Conservation (phyloP, 2,329 filamentous ascomycete species). For the Sclerotinia minor region DNA sequence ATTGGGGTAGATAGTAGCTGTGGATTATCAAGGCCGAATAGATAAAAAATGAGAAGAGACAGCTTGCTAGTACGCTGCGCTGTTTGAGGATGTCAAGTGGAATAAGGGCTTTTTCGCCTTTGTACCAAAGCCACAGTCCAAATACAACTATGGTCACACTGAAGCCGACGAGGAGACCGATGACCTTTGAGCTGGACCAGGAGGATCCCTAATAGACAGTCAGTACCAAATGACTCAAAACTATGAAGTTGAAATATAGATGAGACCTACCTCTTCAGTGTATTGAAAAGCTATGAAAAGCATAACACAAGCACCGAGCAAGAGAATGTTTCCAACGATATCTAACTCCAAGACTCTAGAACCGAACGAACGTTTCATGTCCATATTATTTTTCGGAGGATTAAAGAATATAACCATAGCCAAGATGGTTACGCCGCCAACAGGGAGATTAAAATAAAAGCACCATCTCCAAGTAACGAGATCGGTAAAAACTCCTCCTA, state of each 20-base stretch:
- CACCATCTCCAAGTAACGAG: conserved; percentile 21
- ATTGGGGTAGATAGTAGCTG: conserved; percentile 39
- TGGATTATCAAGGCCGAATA: conserved; percentile 30
- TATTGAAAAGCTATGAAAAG: conserved; percentile 50
- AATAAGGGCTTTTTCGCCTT: conserved; percentile 52
- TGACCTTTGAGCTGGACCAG: conserved; percentile 36
- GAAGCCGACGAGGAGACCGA: conserved; percentile 41
- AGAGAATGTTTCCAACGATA: conserved; percentile 46
- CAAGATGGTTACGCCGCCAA: conserved; percentile 40
- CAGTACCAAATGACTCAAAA: neutral
- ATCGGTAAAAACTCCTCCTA: conserved; percentile 11
- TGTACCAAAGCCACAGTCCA: conserved; percentile 42
- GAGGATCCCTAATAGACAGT: conserved; percentile 32
- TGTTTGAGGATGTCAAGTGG: conserved; percentile 45
- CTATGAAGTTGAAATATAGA: neutral
- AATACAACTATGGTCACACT: conserved; percentile 37
- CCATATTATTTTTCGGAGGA: neutral
- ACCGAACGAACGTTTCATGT: neutral
- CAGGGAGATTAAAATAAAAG: conserved; percentile 59
- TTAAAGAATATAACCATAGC: conserved; percentile 13
- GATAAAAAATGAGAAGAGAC: conserved; percentile 34
- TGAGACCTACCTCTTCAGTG: conserved; percentile 41
- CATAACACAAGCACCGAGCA: conserved; percentile 45
- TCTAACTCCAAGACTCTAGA: conserved; percentile 45
- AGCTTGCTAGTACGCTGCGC: conserved; percentile 41